Evolutionary conservation across 208 protist species (phyloP), one percentile per base, ranked within the genome.

Genomic region (Herpetomonas tarakana): DNA sequence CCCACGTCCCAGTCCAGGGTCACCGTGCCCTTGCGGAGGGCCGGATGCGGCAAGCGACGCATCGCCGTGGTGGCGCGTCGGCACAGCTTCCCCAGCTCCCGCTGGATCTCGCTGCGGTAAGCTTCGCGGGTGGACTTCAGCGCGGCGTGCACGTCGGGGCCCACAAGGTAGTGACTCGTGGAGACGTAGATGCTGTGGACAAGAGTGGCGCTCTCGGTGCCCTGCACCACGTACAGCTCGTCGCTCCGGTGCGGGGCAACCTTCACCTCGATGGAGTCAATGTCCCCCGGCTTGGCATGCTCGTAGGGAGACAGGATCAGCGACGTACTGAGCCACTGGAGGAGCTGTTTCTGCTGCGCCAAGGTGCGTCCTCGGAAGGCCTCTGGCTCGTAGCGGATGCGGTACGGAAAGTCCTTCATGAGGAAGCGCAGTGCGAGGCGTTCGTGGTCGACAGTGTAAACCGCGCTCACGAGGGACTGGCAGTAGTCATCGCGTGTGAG

Each of bases 261-360:
- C 24, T 73, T 57, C 4, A 92, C 46, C 69, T 88, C 85, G 44
- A 92, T 75, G 41, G 73, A 56, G n/a, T 75, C 70, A 28, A 86
- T 21, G n/a, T 75, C 66, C 22, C 26, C 52, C 26, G 50, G 24
- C 24, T 30, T 28, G 16, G 45, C 57, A 16, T 29, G 41, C 24
- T 83, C 74, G 77, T 90, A 90, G 47, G 57, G 61, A 46, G 71
- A 65, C 31, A 90, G 80, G 3, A 93, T 35, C 22, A 91, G 58
- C 0, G 88, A 91, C 45, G 68, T 90, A 45, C 76, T 71, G 22
- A 94, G 74, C 75, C 82, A 91, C 76, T 86, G 83, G 25, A 92
- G 69, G 22, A 89, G 65, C 46, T 76, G 54, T 12, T 71, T 71
- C 67, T 89, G 83, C 58, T 86, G 50, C 7, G 57, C 60, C 18